A percentile compares a stretch with the other conserved stretches of the same genome.
phyloP scores from a whole-genome alignment of 73 alveolate genomes.

The Paramecium biaurelia region DNA sequence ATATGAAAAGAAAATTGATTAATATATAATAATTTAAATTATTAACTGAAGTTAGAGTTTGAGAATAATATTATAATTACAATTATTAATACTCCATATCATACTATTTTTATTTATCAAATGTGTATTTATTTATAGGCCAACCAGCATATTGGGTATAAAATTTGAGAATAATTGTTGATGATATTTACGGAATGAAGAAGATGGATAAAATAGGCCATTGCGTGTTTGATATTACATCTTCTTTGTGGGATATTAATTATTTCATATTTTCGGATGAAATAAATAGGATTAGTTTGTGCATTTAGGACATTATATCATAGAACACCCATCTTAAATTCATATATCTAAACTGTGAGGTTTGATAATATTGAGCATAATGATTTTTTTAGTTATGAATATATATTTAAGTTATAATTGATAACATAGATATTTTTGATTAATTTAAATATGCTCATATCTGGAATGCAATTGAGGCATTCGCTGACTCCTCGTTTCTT shows the following conservation, averaged over 20 bases:
- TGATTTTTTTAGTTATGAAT: background rate
- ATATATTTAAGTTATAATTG: background rate
- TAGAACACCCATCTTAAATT: too few species aligned
- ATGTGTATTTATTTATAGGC: background rate
- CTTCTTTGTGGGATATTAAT: background rate
- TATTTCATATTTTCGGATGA: too few species aligned
- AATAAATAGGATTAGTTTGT: too few species aligned
- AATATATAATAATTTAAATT: background rate
- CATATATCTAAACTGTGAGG: background rate
- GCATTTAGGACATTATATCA: too few species aligned
- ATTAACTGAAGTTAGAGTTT: background rate
- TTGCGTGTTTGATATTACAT: too few species aligned
- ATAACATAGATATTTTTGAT: background rate
- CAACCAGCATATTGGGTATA: too few species aligned
- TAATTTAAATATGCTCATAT: slow-evolving; percentile 25
- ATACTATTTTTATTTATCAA: background rate
- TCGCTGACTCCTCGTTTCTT: slow-evolving; percentile 23
- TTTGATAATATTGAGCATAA: background rate
- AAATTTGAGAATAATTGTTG: background rate
- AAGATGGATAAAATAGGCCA: too few species aligned
- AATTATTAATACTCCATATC: background rate
- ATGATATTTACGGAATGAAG: background rate
- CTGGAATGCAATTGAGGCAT: slow-evolving; percentile 50
- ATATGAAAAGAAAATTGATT: background rate
- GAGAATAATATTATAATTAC: background rate